Conservation (phyloP, 306 rosid genomes). For the Castanea mollissima region DNA sequence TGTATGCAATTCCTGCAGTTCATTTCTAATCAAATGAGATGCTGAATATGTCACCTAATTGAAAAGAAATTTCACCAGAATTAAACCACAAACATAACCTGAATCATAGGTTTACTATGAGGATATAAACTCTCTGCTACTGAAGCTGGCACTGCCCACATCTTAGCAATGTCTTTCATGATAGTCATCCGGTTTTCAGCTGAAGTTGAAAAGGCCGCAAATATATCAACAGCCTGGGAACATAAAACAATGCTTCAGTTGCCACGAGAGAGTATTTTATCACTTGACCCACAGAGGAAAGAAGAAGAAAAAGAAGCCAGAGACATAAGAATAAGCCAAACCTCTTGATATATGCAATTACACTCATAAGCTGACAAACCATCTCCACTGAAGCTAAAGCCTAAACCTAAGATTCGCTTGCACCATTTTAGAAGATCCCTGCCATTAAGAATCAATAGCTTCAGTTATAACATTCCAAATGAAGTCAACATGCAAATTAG, state of each 20-base stretch:
- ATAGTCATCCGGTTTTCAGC: conserved; percentile 54
- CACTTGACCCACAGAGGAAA: neutral
- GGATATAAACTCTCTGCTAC: conserved; percentile 61
- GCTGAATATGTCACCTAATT: conserved; percentile 9
- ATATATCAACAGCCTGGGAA: conserved; percentile 83
- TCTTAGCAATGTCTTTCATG: conserved; percentile 65
- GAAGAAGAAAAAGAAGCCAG: neutral
- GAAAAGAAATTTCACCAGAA: neutral
- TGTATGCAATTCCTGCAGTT: conserved; percentile 58
- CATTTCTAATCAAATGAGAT: conserved; percentile 32
- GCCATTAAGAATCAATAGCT: conserved; percentile 27
- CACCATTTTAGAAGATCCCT: conserved; percentile 98
- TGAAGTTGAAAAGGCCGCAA: conserved; percentile 73
- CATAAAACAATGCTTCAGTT: conserved; percentile 17
- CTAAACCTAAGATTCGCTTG: conserved; percentile 66
- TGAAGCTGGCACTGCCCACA: conserved; percentile 62
- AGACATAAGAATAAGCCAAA: conserved; percentile 20
- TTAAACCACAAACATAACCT: conserved; percentile 42
- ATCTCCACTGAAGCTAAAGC: conserved; percentile 49
- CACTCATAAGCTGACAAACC: conserved; percentile 49
- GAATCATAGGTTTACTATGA: conserved; percentile 63
- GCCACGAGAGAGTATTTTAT: neutral
- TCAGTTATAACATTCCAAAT: neutral
- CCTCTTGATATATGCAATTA: conserved; percentile 70
- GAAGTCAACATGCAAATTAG: neutral